Base-by-base conservation (phyloP, 1,284 basidiomycete species). In the Volvariella surrecta region DNA sequence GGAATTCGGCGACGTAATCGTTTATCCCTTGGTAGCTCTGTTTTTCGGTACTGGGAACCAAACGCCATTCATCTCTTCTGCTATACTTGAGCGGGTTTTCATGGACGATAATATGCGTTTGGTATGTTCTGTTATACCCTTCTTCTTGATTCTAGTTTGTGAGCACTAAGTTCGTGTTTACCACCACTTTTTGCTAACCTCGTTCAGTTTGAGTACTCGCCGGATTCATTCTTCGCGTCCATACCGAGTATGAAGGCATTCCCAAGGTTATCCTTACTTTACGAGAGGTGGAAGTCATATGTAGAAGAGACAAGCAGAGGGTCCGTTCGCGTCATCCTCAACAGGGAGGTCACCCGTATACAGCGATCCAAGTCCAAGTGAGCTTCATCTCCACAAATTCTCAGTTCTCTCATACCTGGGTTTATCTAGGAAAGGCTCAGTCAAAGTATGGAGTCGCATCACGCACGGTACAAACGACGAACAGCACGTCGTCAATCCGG, bases 31-130 rank as follows among this genome's bases (percentile, higher is more conserved):
- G 9, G 71, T 75, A 7, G 74, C 75, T 1, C 61, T 79, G 30
- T 79, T 78, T 58, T 77, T 70, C 51, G 75, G 73, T 15, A 77
- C 75, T n/a, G 74, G 76, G 1, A 79, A 79, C 50, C 73, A 77
- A 50, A 79, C 74, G 2, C 74, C 73, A 13, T 74, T 73, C 52
- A 69, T 79, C 38, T 73, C 72, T 0, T 68, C 64, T n/a, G 71
- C 73, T 15, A 79, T 77, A 28, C 56, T 79, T 22, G 75, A 75
- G 48, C 67, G 75, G 0, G 70, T 79, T 9, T 79, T 79, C 54
- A 67, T 70, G 54, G 73, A 77, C 46, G 74, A 74, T 2, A 74
- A 68, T 53, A 77, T 77, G 74, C 60, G 68, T 17, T 54, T 73
- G 37, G 55, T 58, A 40, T 21, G 50, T 21, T 10, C 38, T 8